Evolutionary conservation across 257 asterid genomes (phyloP).

Genomic region (Plantago major): DNA sequence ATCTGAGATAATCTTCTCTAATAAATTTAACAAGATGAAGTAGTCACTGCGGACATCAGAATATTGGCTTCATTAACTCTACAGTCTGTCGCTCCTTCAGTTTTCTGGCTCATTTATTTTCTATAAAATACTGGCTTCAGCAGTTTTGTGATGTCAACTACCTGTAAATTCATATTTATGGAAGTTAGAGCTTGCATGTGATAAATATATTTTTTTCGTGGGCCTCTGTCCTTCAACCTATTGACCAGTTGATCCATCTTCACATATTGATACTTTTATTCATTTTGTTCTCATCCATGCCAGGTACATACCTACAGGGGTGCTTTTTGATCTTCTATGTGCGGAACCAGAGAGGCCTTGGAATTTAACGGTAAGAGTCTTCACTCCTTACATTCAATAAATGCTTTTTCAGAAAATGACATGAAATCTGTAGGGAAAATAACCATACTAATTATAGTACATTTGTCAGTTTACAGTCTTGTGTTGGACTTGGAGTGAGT

Average conservation of each 20-base stretch:
- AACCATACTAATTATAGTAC: constrained; percentile 17
- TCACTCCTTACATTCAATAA: constrained; percentile 13
- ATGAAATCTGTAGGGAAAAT: constrained; percentile 4
- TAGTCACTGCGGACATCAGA: constrained; percentile 6
- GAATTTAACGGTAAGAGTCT: constrained; percentile 68
- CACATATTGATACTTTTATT: constrained; percentile 20
- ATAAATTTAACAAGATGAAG: constrained; percentile 11
- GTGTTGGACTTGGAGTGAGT: constrained; percentile 15
- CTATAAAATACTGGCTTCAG: too few species aligned
- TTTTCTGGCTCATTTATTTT: not conserved
- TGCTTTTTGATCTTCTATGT: constrained; percentile 90
- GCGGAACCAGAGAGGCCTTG: constrained; percentile 97
- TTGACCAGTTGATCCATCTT: constrained; percentile 10
- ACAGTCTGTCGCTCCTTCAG: not conserved
- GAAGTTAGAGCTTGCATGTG: too few species aligned
- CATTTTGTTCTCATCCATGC: constrained; percentile 21
- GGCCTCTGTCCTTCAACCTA: too few species aligned
- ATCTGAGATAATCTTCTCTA: not conserved
- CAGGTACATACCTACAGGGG: constrained; percentile 96
- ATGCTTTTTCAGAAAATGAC: constrained; percentile 11
- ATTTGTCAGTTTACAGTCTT: not conserved
- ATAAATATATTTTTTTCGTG: too few species aligned
- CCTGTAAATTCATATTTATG: too few species aligned
- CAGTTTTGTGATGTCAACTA: too few species aligned
- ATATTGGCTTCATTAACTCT: not conserved